phyloP scores from a whole-genome alignment of 345 rosid species.

The Arabidopsis suecica region DNA sequence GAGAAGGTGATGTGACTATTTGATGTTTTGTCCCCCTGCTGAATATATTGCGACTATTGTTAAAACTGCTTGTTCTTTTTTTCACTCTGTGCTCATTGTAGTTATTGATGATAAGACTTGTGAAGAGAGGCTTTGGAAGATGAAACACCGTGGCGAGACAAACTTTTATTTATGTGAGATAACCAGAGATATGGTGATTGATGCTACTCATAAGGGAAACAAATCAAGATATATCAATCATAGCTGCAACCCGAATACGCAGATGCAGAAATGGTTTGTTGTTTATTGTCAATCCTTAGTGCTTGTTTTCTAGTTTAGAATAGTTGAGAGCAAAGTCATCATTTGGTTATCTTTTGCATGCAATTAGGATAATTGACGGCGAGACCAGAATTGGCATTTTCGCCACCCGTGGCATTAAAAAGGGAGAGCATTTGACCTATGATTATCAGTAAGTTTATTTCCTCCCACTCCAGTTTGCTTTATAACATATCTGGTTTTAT shows the following conservation, averaged over 20 bases:
- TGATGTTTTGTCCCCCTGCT: constrained; percentile 26
- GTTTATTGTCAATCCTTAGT: neutral
- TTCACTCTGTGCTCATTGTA: constrained; percentile 40
- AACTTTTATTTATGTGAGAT: constrained; percentile 97
- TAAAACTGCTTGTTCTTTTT: neutral
- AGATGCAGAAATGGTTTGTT: constrained; percentile 97
- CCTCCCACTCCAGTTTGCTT: constrained; percentile 27
- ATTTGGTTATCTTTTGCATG: constrained; percentile 10
- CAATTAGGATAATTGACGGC: constrained; percentile 86
- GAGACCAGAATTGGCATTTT: constrained; percentile 99
- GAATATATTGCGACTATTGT: constrained; percentile 13
- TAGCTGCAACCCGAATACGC: constrained; percentile 93
- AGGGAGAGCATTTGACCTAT: constrained; percentile 95
- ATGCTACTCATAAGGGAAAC: constrained; percentile 97
- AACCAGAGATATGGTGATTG: constrained; percentile 97
- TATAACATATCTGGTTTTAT: neutral
- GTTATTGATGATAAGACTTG: constrained; percentile 99
- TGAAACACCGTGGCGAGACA: constrained; percentile 93
- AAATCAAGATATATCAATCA: constrained; percentile 98
- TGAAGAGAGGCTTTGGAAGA: constrained; percentile 98
- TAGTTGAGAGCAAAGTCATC: constrained; percentile 13
- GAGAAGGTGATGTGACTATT: constrained; percentile 71
- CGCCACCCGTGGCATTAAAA: constrained; percentile 77
- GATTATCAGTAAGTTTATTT: constrained; percentile 87
- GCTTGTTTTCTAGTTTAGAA: constrained; percentile 9